Conservation (phyloP, 169 alveolate species). For the Miamiensis avidus region DNA sequence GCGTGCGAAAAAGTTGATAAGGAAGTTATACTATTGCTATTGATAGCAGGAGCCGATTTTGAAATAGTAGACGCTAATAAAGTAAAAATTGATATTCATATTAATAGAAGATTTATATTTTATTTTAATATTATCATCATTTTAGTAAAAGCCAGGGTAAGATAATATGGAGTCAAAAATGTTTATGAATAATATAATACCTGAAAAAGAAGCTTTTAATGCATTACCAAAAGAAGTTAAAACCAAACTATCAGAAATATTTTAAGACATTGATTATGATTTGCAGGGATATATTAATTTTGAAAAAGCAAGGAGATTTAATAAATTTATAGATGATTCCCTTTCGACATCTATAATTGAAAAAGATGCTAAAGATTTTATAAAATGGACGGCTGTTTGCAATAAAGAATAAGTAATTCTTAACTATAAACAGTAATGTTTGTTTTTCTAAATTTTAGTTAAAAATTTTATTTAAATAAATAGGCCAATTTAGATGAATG, state of each 20-base stretch:
- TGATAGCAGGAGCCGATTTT: conserved; percentile 40
- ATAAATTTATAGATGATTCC: conserved; percentile 37
- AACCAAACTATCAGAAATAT: conserved; percentile 24
- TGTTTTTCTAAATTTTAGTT: background rate
- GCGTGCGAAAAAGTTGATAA: conserved; percentile 57
- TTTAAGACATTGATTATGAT: conserved; percentile 45
- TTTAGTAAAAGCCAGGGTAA: conserved; percentile 57
- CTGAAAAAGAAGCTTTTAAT: conserved; percentile 39
- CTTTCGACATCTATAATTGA: conserved; percentile 15
- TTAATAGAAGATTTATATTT: conserved; percentile 1
- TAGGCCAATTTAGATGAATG: conserved; percentile 46
- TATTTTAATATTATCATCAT: too few relatives aligned
- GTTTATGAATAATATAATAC: conserved; percentile 22
- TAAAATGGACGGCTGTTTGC: conserved; percentile 36
- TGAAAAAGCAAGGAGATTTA: conserved; percentile 28
- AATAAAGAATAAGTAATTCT: too few relatives aligned
- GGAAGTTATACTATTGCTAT: conserved; percentile 44
- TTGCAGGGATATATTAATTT: conserved; percentile 12
- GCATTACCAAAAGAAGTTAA: conserved; percentile 18
- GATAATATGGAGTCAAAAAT: conserved; percentile 41
- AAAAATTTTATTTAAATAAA: background rate
- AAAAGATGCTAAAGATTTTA: conserved; percentile 45
- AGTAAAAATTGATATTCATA: background rate
- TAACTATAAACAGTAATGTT: conserved; percentile 20
- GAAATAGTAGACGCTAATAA: conserved; percentile 33